A percentile compares a stretch with the other conserved stretches of the same genome.
phyloP scores from a whole-genome alignment of 164 flowering plant species.

The Cinnamomum micranthum region DNA sequence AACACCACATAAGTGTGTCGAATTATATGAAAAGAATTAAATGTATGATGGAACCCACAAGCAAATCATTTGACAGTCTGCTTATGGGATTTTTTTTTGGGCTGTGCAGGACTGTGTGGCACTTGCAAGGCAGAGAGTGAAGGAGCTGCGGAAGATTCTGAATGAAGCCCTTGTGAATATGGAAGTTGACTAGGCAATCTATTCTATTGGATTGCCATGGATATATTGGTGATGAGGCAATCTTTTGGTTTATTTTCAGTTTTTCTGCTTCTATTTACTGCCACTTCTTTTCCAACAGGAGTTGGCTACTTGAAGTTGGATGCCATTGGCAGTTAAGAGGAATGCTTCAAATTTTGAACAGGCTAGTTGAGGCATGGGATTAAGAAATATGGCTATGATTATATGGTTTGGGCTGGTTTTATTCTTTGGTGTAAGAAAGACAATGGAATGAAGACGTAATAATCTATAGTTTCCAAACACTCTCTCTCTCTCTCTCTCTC shows the following conservation, averaged over 20 bases:
- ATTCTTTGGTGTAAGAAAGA: neutral
- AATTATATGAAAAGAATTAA: neutral
- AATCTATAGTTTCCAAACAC: no score
- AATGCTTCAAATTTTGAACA: no score
- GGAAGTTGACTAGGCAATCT: constrained; percentile 56
- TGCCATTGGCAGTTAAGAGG: neutral
- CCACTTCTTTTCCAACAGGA: neutral
- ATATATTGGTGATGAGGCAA: neutral
- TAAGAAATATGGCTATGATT: neutral
- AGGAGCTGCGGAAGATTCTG: constrained; percentile 56
- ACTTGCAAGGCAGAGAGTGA: constrained; percentile 61
- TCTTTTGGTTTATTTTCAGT: no score
- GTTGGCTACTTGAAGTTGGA: neutral
- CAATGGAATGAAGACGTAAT: neutral
- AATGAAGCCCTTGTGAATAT: constrained; percentile 59
- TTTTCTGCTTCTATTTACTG: neutral
- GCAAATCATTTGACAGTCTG: neutral
- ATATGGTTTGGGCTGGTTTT: neutral
- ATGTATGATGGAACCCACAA: neutral
- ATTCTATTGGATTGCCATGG: no score
- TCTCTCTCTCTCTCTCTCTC: no score
- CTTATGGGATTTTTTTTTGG: neutral
- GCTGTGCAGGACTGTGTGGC: constrained; percentile 68
- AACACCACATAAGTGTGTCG: neutral
- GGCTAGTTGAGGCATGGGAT: no score